phyloP scores from a whole-genome alignment of 192 early-diverging fungal genomes.

The Jimgerdemannia flammicorona region DNA sequence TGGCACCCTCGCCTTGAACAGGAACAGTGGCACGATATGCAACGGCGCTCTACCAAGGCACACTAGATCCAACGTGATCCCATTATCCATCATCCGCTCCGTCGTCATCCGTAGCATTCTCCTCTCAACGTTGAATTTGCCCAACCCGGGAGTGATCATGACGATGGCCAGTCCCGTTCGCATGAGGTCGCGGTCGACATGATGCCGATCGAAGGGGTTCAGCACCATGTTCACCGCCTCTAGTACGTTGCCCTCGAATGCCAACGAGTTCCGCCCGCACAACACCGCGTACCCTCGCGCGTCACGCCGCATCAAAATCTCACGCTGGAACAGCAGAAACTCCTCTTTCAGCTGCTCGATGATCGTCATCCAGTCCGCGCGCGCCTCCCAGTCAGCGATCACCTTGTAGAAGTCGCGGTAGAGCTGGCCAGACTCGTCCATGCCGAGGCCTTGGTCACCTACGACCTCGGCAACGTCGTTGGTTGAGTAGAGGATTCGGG shows the following conservation, averaged over 20 bases:
- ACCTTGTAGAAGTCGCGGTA: conserved; percentile 97
- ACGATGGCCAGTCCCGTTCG: conserved; percentile 88
- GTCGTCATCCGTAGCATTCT: conserved; percentile 85
- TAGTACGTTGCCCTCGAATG: conserved; percentile 90
- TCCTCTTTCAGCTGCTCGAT: conserved; percentile 67
- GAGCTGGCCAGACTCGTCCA: conserved; percentile 52
- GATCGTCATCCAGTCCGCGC: conserved; percentile 66
- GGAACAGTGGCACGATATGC: conserved; percentile 85
- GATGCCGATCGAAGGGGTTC: conserved; percentile 91
- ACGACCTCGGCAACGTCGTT: conserved; percentile 24
- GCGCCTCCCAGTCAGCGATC: conserved; percentile 87
- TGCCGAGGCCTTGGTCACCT: conserved; percentile 31
- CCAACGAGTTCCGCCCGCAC: conserved; percentile 76
- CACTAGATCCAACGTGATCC: conserved; percentile 88
- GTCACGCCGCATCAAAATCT: conserved; percentile 55
- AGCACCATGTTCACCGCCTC: conserved; percentile 96
- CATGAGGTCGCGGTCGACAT: conserved; percentile 90
- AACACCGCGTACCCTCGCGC: conserved; percentile 48
- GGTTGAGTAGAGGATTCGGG: conserved; percentile 77
- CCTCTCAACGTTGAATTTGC: conserved; percentile 87
- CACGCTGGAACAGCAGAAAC: conserved; percentile 68
- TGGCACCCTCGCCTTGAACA: conserved; percentile 45
- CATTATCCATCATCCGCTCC: conserved; percentile 90
- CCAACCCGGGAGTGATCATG: conserved; percentile 85
- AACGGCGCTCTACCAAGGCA: conserved; percentile 85